A percentile compares a stretch with the other conserved stretches of the same genome.
phyloP scores from a whole-genome alignment of 179 eudicot species.

The Silene noctiflora region DNA sequence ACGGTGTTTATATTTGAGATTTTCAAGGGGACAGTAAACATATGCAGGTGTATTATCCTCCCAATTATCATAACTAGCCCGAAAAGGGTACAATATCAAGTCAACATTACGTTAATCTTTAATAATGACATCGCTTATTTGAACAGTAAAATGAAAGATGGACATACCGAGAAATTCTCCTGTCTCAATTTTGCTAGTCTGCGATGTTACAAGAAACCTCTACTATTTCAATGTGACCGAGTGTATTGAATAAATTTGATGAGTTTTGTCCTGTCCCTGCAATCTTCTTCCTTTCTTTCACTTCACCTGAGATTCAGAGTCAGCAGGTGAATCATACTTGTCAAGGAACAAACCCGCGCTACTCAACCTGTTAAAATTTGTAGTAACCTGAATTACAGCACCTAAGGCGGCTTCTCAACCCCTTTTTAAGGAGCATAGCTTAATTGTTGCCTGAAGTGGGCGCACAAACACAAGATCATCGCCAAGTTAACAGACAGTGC shows the following conservation, averaged over 20 bases:
- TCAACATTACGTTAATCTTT: not conserved
- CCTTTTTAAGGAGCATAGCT: no score
- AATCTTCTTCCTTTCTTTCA: no score
- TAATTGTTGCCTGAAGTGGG: no score
- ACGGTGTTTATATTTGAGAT: not conserved
- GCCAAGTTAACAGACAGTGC: no score
- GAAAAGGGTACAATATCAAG: slow-evolving; percentile 21
- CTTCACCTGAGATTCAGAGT: no score
- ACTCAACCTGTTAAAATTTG: no score
- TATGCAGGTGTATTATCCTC: slow-evolving; percentile 47
- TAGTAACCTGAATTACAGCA: no score
- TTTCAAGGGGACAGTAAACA: not conserved
- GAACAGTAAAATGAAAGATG: not conserved
- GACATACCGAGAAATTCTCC: slow-evolving; percentile 52
- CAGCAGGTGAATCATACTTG: slow-evolving; percentile 68
- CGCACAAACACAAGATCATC: no score
- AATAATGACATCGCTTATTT: not conserved
- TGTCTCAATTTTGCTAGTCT: no score
- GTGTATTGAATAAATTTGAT: slow-evolving; percentile 51
- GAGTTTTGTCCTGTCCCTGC: slow-evolving; percentile 46
- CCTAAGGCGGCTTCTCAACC: no score
- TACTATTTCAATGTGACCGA: slow-evolving; percentile 43
- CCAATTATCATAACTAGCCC: slow-evolving; percentile 60
- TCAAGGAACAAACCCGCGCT: slow-evolving; percentile 27
- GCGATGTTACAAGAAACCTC: no score